Evolutionary conservation across 1,139 yeast genomes (phyloP), one percentile per base, ranked within the genome.

Genomic region (Candida sp.): DNA sequence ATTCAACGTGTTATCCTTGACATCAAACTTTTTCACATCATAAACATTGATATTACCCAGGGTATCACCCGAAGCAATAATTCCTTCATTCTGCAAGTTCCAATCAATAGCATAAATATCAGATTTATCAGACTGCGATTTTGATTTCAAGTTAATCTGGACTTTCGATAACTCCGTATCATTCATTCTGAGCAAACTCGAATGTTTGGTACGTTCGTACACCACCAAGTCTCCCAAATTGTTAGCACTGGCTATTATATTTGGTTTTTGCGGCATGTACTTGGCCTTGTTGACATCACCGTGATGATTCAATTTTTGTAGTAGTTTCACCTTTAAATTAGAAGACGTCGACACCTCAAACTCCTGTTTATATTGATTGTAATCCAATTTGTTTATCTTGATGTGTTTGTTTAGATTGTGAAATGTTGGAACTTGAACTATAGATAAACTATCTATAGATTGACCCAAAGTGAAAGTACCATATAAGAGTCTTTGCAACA

Each of bases 141-240:
- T 35, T 34, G 45, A 41, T 30, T 29, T 38, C 22, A 45, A 42
- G 22, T 43, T 42, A 33, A 38, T 44, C 45, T 44, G 43, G 42
- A 51, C 39, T 41, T 60, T 58, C 45, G 62, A 60, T 19, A 68
- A 55, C 21, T 60, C 67, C 3, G 55, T 50, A 37, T 61, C 63
- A 41, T 64, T 68, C 23, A 45, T 59, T 69, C 47, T 62, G 60
- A 55, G 70, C 9, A 37, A 70, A 51, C 66, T 68, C 44, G 81
- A 68, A 51, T 76, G 81, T 48, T 74, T 76, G 1, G 84, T 78
- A 46, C 84, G 58, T 54, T 79, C 81, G 51, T 71, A 79, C 4
- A 79, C 59, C 27, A 64, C 64, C 43, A 78, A 48, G 36, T 67
- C 67, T 2, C 78, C 78, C 21, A 54, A 45, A 49, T 68, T 70